Evolutionary conservation across 31 red algal genomes (phyloP), one percentile per base, ranked within the genome.

Genomic region (Endocladia muricata): DNA sequence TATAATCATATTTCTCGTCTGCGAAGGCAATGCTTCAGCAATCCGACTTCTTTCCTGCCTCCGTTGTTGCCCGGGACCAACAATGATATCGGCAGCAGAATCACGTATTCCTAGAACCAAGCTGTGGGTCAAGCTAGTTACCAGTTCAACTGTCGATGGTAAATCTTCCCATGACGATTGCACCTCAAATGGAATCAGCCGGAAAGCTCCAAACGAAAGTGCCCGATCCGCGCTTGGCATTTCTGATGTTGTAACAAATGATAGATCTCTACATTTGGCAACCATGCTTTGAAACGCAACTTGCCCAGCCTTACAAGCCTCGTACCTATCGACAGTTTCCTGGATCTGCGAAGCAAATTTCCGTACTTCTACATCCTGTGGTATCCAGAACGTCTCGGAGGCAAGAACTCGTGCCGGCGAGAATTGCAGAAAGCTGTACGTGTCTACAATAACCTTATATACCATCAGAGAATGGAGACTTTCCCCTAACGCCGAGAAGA

Each of bases 121-220:
- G 61, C 17, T 5, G 29, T 22, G 29, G 3, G 73, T 60, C 28
- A 76, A 55, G 31, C 32, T 30, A 31, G 19, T 19, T 31, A 76
- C 51, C 57, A 56, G n/a, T 25, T 58, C 52, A 3, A 29, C 35
- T 9, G 28, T 17, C 23, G 42, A 49, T 58, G 32, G 28, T 7
- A 57, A 65, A 1, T 74, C 26, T 11, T 13, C 29, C 81, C 81
- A 84, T 13, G 41, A 30, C 21, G 59, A 29, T 15, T 54, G 57
- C 49, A 55, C 43, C 41, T 74, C 81, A 34, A 37, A 17, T 5
- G 81, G 81, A 19, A 84, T 59, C 54, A 84, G 58, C 17, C 81
- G 81, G 56, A 84, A 84, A 26, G 54, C 68, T 13, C 69, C 81
- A 30, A 60, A 84, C 31, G 55, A 84, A 30, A 74, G 58, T n/a